phyloP scores from a whole-genome alignment of 805 yeast species.

The Helenozyma baotianmanensis region DNA sequence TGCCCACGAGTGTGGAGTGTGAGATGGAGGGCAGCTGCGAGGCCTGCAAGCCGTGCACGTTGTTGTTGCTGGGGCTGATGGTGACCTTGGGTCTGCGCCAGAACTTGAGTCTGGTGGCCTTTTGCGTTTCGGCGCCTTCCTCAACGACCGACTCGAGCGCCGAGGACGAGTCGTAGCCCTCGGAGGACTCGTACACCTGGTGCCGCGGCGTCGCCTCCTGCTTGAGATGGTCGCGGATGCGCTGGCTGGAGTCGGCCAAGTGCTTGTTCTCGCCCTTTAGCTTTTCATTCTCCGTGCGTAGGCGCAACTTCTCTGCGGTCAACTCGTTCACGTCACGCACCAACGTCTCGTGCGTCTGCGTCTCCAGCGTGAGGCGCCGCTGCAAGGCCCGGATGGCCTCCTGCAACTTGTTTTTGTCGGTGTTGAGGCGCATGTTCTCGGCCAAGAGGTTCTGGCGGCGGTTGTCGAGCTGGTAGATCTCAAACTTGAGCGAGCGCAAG shows the following conservation, averaged over 20 bases:
- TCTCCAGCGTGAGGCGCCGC: slow-evolving; percentile 36
- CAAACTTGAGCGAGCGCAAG: slow-evolving; percentile 32
- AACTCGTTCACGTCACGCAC: slow-evolving; percentile 50
- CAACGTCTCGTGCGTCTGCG: slow-evolving; percentile 40
- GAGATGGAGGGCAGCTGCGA: neutral
- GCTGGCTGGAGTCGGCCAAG: neutral
- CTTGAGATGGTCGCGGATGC: neutral
- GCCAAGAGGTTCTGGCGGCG: slow-evolving; percentile 20
- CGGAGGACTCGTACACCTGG: slow-evolving; percentile 5
- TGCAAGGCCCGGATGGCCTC: slow-evolving; percentile 38
- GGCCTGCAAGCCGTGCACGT: neutral
- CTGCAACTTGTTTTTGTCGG: slow-evolving; percentile 26
- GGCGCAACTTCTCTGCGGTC: slow-evolving; percentile 39
- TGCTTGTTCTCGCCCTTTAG: slow-evolving; percentile 3
- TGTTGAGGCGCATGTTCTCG: slow-evolving; percentile 23
- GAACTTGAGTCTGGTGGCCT: slow-evolving; percentile 40
- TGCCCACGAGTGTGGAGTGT: no score
- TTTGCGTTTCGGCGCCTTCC: slow-evolving; percentile 30
- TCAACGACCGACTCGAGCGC: slow-evolving; percentile 8
- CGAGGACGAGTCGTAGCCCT: slow-evolving; percentile 5
- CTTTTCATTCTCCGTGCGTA: slow-evolving; percentile 25
- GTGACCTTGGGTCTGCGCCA: slow-evolving; percentile 43
- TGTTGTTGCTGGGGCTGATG: slow-evolving; percentile 6
- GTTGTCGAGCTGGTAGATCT: slow-evolving; percentile 33
- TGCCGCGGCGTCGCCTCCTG: slow-evolving; percentile 3